Evolutionary conservation across 176 grass and related monocot species (phyloP), one percentile per base, ranked within the genome.

Genomic region (Zoysia japonica): DNA sequence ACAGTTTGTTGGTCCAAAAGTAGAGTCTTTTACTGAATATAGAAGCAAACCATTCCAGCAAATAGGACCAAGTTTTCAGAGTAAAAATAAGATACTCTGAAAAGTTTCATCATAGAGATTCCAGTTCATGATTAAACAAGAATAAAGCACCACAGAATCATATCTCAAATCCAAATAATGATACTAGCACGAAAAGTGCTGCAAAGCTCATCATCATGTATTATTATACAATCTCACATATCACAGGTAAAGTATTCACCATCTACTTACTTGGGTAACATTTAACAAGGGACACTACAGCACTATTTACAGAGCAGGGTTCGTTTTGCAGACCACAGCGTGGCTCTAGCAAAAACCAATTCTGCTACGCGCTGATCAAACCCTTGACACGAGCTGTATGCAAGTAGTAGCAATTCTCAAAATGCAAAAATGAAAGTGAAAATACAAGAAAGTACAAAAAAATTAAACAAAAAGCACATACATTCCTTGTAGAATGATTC

Each of bases 301-400:
- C 83, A 82, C 62, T 89, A 89, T 89, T 81, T 85, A 89, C 87
- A 89, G 78, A 85, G 83, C 87, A 89, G 52, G 44, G 78, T 57
- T 54, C 35, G 51, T 78, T 72, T 60, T 71, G 73, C 72, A 61
- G 72, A 38, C 86, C 69, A 47, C 72, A 79, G 15, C 48, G 2
- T 84, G 65, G 52, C 81, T 69, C 72, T 59, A 53, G 59, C 60
- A 3, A 76, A 83, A 80, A 67, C 61, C 62, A 80, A 76, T 81
- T 78, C 77, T 84, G 75, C 74, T 48, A 68, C 46, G 40, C 81
- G 87, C 82, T 81, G 72, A 77, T 85, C 43, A 53, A 77, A 81
- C 74, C 56, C 77, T 89, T 77, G 64, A 85, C 82, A 65, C n/a
- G 43, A 81, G 51, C 35, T 14, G 36, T 84, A 64, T 35, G 63